Percentiles rank a stretch among this genome's conserved stretches.
Evolutionary conservation across 2,329 filamentous ascomycete species (phyloP).

Genomic region (Coleophoma cylindrospora): DNA sequence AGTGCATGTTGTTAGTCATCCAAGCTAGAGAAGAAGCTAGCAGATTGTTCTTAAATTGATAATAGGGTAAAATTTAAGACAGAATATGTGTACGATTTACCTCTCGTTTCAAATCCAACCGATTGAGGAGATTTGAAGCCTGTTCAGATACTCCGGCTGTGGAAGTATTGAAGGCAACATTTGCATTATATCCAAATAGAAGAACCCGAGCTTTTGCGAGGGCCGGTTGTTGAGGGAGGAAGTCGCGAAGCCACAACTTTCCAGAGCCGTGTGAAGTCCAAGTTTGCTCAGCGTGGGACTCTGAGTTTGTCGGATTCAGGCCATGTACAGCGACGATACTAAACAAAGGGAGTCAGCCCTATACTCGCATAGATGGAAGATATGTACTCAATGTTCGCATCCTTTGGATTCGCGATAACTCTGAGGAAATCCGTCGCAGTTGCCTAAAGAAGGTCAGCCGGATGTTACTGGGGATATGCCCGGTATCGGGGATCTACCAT

Average conservation of each 20-base stretch:
- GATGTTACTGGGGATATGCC: too few species aligned
- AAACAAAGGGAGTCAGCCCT: not conserved
- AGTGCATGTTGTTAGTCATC: too few species aligned
- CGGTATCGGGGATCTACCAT: too few species aligned
- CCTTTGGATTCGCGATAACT: too few species aligned
- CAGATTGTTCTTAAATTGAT: too few species aligned
- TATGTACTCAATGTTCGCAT: too few species aligned
- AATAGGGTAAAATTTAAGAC: too few species aligned
- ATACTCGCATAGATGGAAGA: too few species aligned
- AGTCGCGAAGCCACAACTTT: not conserved
- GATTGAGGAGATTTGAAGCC: slow-evolving; percentile 1
- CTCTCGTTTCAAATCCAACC: not conserved
- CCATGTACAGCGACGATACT: slow-evolving; percentile 1
- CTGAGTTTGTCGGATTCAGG: not conserved
- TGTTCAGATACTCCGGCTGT: not conserved
- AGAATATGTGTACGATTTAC: not conserved
- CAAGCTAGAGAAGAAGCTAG: too few species aligned
- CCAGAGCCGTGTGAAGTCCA: not conserved
- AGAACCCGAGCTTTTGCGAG: not conserved
- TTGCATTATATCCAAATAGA: slow-evolving; percentile 4
- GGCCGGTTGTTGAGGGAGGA: not conserved
- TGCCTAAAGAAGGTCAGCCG: too few species aligned
- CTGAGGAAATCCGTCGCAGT: too few species aligned
- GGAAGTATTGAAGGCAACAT: slow-evolving; percentile 1
- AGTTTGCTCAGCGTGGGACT: not conserved